phyloP scores from a whole-genome alignment of 1,284 basidiomycete species.

The Ustilago loliicola region DNA sequence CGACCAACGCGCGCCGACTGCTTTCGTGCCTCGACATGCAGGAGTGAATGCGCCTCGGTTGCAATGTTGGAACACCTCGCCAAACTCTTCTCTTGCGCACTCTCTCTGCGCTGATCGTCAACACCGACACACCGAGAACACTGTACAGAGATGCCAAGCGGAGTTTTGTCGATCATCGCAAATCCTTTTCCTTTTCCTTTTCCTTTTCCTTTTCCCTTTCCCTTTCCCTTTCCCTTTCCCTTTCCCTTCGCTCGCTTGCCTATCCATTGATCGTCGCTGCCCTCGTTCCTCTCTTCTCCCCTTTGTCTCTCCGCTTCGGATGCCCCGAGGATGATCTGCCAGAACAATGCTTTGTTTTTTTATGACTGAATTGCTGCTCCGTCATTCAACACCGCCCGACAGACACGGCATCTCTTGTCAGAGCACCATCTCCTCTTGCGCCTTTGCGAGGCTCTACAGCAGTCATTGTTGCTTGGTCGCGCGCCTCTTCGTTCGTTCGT shows the following conservation, averaged over 20 bases:
- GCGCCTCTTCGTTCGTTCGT: not conserved
- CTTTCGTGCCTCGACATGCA: conserved; percentile 23
- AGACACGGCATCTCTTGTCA: conserved; percentile 14
- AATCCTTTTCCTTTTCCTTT: conserved; percentile 1
- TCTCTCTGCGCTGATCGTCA: not conserved
- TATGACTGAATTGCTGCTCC: conserved; percentile 18
- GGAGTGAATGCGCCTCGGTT: conserved; percentile 35
- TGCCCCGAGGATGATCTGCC: conserved; percentile 3
- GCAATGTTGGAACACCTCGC: conserved; percentile 7
- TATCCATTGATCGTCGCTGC: not conserved
- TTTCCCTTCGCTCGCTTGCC: too few species aligned
- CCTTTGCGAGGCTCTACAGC: not conserved
- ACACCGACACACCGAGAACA: not conserved
- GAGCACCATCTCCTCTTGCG: conserved; percentile 2
- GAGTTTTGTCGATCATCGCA: conserved; percentile 45
- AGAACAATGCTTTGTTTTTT: conserved; percentile 3
- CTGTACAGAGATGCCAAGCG: conserved; percentile 31
- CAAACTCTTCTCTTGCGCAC: not conserved
- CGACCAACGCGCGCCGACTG: conserved; percentile 6
- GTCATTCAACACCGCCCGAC: conserved; percentile 21
- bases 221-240: not conserved
- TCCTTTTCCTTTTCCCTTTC: not conserved
- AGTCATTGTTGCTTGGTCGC: not conserved
- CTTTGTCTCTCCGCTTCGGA: conserved; percentile 1
- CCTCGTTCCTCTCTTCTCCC: not conserved